Base-by-base conservation (phyloP, 2,329 filamentous ascomycete genomes). In the Arthrinium phaeospermum region DNA sequence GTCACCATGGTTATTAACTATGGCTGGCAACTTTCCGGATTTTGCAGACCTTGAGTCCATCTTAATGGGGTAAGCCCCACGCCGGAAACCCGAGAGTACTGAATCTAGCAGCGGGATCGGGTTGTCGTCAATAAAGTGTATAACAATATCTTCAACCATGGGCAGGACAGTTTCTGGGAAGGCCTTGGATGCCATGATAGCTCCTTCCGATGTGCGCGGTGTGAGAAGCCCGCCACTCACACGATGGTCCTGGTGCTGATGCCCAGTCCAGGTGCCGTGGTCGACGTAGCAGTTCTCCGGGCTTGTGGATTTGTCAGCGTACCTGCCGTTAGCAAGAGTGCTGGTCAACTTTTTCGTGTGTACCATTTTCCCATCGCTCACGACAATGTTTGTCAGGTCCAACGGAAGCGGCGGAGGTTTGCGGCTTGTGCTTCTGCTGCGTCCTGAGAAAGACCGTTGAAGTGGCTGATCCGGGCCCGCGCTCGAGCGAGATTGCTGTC, bases 111-210 rank as follows among this genome's bases (percentile, higher is more conserved):
- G 61, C n/a, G 53, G n/a, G 41, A 34, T 34, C 19, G 69, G 53
- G 8, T 46, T 37, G 24, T 64, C 27, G 41, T 71, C 83, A 19
- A 84, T 86, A 71, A 91, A 85, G 67, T 88, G 83, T 34, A 92
- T 82, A 2, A 91, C 83, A 1, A 91, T 77, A 73, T 92, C 87
- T 76, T 92, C 90, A 0, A 83, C 76, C 57, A 89, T 79, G 0
- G 87, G 85, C 30, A 92, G 81, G 0, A 90, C 83, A 0, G 86
- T 82, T 46, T 84, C 80, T 51, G 85, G 84, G 0, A 77, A 71
- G 22, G 77, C 72, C 12, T 79, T 71, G 10, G 73, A 53, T 19
- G 75, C 74, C 1, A 73, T 37, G 19, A 78, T 71, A 10, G 73
- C 69, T 41, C 71, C 53, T 4, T 75, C 73, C 12, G 71, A 45